phyloP scores from a whole-genome alignment of 73 alveolate species.

The Uronychia binucleata region DNA sequence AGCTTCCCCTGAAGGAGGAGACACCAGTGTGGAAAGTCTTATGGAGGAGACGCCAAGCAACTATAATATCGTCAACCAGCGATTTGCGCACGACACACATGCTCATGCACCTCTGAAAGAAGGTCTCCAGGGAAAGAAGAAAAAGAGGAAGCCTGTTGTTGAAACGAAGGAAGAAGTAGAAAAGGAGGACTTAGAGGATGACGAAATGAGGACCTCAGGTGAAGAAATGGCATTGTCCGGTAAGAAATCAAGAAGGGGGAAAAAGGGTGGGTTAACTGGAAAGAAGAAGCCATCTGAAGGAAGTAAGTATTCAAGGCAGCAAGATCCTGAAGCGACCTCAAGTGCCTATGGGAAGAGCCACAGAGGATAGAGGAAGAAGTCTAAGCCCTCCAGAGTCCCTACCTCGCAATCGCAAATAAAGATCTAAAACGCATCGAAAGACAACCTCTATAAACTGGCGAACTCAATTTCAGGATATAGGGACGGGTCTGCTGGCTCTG shows the following conservation, averaged over 20 bases:
- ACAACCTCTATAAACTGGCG: conserved; percentile 1
- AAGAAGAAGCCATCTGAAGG: neutral
- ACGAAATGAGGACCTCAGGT: conserved; percentile 19
- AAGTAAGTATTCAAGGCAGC: neutral
- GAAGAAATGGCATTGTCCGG: conserved; percentile 1
- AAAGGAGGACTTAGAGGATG: conserved; percentile 10
- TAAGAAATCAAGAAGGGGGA: neutral
- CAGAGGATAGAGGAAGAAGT: neutral
- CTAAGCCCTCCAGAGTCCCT: neutral
- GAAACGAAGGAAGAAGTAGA: conserved; percentile 31
- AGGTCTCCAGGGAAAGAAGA: neutral
- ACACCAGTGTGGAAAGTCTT: neutral
- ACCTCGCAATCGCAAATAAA: neutral
- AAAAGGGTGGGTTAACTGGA: neutral
- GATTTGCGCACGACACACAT: neutral
- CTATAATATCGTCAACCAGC: neutral
- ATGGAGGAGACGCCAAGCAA: conserved; percentile 11
- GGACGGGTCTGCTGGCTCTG: neutral
- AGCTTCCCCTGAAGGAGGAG: neutral
- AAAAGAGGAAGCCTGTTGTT: neutral
- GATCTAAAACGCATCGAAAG: neutral
- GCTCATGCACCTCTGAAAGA: conserved; percentile 6
- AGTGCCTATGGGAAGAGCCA: neutral
- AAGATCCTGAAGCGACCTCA: neutral
- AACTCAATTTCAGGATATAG: neutral